Percentiles rank a stretch among this genome's conserved stretches.
These are phyloP conservation scores for Hemisphaericaspora xylanilytica DNA, from an alignment of 1,139 yeast species.

Conservation along the genomic window DNA sequence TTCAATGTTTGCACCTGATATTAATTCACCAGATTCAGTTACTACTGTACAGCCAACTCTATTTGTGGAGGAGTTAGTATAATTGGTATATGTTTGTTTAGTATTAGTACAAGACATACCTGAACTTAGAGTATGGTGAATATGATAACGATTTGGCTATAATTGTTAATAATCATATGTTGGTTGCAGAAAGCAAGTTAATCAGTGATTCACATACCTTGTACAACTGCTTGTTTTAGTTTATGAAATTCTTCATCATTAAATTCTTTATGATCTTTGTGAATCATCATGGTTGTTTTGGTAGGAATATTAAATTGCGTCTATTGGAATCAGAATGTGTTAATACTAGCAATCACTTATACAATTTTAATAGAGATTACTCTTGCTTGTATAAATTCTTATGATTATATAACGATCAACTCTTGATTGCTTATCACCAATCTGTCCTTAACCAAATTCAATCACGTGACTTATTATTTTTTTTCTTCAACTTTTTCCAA, in stretches of 20 bases:
- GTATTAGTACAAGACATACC: slow-evolving; percentile 29
- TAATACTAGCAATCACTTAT: no score
- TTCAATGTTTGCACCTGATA: slow-evolving; percentile 85
- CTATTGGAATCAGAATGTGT: no score
- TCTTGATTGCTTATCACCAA: no score
- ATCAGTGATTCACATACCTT: slow-evolving; percentile 24
- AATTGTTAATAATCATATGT: slow-evolving; percentile 8
- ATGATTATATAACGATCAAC: no score
- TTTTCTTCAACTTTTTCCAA: slow-evolving; percentile 2
- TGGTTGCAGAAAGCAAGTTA: not conserved
- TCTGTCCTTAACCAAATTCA: no score
- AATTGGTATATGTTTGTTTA: not conserved
- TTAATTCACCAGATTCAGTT: slow-evolving; percentile 46
- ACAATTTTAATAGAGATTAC: no score
- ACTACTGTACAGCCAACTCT: slow-evolving; percentile 81
- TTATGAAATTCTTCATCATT: slow-evolving; percentile 24
- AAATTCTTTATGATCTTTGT: slow-evolving; percentile 13
- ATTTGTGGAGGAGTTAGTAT: not conserved
- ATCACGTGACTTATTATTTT: slow-evolving; percentile 1
- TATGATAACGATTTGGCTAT: slow-evolving; percentile 58
- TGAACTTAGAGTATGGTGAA: slow-evolving; percentile 80
- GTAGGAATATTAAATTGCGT: not conserved
- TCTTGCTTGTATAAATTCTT: no score
- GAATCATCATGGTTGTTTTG: slow-evolving; percentile 8
- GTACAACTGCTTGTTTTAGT: slow-evolving; percentile 26